Conservation (phyloP, 306 rosid genomes). For the Quercus suber region DNA sequence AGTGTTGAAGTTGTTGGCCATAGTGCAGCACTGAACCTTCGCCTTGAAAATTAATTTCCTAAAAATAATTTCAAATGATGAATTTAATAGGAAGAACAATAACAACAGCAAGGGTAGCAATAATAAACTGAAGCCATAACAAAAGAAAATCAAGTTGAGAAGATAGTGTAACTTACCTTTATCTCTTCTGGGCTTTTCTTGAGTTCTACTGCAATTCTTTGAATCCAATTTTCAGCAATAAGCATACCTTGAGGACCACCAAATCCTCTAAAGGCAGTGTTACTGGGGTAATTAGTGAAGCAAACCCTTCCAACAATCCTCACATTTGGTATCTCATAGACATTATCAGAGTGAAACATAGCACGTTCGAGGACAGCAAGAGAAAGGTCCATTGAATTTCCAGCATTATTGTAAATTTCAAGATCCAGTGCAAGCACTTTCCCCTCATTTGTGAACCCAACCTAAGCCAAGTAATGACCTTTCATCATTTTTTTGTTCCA, state of each 20-base stretch:
- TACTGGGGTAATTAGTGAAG: conserved; percentile 80
- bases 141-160: not conserved
- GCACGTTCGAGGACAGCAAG: conserved; percentile 92
- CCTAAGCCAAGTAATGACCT: conserved; percentile 40
- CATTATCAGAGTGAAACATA: conserved; percentile 92
- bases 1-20: conserved; percentile 71
- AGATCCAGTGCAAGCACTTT: conserved; percentile 85
- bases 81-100: conserved; percentile 17
- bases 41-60: conserved; percentile 92
- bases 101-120: not conserved
- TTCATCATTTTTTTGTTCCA: conserved; percentile 19
- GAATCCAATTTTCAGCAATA: conserved; percentile 91
- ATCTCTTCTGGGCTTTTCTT: conserved; percentile 82
- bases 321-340: conserved; percentile 92
- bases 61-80: conserved; percentile 23
- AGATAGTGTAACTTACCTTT: conserved; percentile 48
- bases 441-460: conserved; percentile 93
- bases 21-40: conserved; percentile 81
- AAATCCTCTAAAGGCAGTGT: conserved; percentile 97
- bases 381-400: conserved; percentile 88
- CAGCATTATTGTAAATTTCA: conserved; percentile 82
- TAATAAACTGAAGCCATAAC: conserved; percentile 22
- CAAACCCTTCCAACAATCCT: conserved; percentile 78
- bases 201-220: conserved; percentile 77
- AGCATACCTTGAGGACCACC: conserved; percentile 99